Evolutionary conservation across 495 filamentous ascomycete genomes (phyloP).

Genomic region (Penicillium arizonense): DNA sequence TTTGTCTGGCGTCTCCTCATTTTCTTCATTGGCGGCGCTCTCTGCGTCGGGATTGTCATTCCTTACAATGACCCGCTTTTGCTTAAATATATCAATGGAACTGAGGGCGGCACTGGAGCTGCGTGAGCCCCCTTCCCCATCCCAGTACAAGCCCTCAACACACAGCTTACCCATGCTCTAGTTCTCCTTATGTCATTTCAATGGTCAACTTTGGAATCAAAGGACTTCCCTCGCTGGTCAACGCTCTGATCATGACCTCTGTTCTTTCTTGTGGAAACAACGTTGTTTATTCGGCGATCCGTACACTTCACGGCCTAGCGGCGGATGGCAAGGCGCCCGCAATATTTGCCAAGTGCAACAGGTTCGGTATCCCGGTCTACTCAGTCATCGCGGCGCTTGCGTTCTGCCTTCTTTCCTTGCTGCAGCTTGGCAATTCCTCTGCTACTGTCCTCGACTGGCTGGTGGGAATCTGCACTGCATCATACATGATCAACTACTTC

Average conservation of each 20-base stretch:
- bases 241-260: slow-evolving; percentile 48
- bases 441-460: slow-evolving; percentile 30
- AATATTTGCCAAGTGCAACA: slow-evolving; percentile 39
- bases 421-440: slow-evolving; percentile 25
- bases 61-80: slow-evolving; percentile 48
- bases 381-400: slow-evolving; percentile 35
- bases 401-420: slow-evolving; percentile 39
- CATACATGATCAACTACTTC: slow-evolving; percentile 35
- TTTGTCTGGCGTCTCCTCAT: slow-evolving; percentile 67
- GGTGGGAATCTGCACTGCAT: slow-evolving; percentile 25
- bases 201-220: slow-evolving; percentile 45
- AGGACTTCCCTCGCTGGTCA: slow-evolving; percentile 44
- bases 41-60: slow-evolving; percentile 65
- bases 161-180: slow-evolving; percentile 1
- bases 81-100: slow-evolving; percentile 5
- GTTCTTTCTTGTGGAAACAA: slow-evolving; percentile 52
- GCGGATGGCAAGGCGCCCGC: slow-evolving; percentile 43
- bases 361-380: slow-evolving; percentile 43
- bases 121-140: slow-evolving; percentile 21
- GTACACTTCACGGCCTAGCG: slow-evolving; percentile 45
- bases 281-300: slow-evolving; percentile 41
- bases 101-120: slow-evolving; percentile 34
- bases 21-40: slow-evolving; percentile 71
- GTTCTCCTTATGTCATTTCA: slow-evolving; percentile 50
- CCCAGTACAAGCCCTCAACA: neutral